These are phyloP conservation scores for Passiflora organensis DNA, from an alignment of 345 rosid genomes.

Conservation along the genomic window DNA sequence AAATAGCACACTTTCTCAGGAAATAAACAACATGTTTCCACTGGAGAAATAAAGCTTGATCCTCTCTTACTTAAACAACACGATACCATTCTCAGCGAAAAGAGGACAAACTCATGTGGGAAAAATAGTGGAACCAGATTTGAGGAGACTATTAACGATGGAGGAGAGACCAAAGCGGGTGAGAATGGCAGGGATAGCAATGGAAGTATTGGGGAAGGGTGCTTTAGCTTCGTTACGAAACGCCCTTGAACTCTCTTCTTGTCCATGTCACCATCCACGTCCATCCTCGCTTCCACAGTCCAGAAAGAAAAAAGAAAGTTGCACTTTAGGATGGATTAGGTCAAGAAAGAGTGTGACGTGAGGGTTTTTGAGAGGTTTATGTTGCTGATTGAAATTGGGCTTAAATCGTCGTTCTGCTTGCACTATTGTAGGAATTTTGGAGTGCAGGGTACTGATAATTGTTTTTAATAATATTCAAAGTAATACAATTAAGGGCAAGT, in stretches of 20 bases:
- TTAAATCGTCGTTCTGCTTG: too few relatives aligned
- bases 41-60: background rate
- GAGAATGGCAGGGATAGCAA: conserved; percentile 75
- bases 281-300: conserved; percentile 1
- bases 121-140: conserved; percentile 30
- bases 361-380: too few relatives aligned
- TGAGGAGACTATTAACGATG: conserved; percentile 60
- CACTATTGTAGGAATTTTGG: too few relatives aligned
- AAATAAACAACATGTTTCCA: background rate
- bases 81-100: background rate
- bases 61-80: background rate
- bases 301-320: background rate
- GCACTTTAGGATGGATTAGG: too few relatives aligned
- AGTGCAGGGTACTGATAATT: too few relatives aligned
- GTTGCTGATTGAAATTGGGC: too few relatives aligned
- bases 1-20: background rate
- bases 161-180: conserved; percentile 86
- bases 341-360: too few relatives aligned
- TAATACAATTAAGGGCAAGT: too few relatives aligned
- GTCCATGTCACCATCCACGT: conserved; percentile 17
- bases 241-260: conserved; percentile 63
- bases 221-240: conserved; percentile 71
- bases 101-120: background rate
- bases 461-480: too few relatives aligned
- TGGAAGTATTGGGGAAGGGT: conserved; percentile 47